A percentile compares a stretch with the other conserved stretches of the same genome.
phyloP scores from a whole-genome alignment of 176 grass and related monocot genomes.

The Urochloa ruziziensis region DNA sequence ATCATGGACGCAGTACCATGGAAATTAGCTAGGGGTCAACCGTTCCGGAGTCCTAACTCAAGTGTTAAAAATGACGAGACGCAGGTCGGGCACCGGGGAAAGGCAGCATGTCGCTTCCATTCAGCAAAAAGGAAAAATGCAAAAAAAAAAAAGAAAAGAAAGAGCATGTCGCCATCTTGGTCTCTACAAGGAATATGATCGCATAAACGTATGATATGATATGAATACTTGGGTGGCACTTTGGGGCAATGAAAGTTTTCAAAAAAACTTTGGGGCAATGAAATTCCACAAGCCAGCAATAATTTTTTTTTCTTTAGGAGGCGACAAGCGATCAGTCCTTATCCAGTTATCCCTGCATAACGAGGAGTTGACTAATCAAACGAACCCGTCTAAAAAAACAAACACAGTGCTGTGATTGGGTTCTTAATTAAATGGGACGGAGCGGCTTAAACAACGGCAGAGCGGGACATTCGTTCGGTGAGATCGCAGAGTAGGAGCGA shows the following conservation, averaged over 20 bases:
- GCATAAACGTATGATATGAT: too few species aligned
- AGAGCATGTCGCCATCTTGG: neutral
- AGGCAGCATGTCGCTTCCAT: neutral
- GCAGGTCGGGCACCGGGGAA: neutral
- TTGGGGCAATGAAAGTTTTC: neutral
- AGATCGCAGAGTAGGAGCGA: neutral
- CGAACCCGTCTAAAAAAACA: neutral
- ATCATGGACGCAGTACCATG: too few species aligned
- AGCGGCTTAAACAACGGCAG: constrained; percentile 1
- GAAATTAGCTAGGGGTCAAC: neutral
- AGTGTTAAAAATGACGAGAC: neutral
- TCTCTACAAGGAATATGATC: neutral
- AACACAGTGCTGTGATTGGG: neutral
- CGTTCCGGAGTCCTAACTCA: neutral
- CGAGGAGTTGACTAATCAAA: constrained; percentile 30
- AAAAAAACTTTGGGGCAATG: neutral
- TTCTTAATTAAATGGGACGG: neutral
- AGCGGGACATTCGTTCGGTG: neutral
- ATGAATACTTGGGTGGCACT: neutral
- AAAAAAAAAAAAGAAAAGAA: neutral
- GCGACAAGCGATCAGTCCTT: neutral
- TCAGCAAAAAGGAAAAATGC: neutral
- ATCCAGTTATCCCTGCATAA: neutral
- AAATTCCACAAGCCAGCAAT: neutral
- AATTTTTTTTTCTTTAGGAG: neutral